A percentile compares a stretch with the other conserved stretches of the same genome.
These are phyloP conservation scores for Wickerhamomyces bisporus DNA, from an alignment of 805 yeast genomes.

Conservation along the genomic window DNA sequence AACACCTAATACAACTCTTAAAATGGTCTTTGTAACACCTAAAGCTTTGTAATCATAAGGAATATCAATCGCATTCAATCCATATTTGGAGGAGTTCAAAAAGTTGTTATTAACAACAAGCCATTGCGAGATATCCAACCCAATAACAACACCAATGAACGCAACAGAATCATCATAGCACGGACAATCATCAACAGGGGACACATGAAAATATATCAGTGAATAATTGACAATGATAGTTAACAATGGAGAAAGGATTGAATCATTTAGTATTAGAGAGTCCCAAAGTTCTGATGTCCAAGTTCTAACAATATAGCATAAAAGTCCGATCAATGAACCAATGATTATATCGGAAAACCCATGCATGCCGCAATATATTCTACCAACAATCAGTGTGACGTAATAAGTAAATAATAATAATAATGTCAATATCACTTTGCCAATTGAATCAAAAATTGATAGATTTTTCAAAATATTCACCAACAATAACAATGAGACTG, in stretches of 20 bases:
- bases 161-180: conserved; percentile 95
- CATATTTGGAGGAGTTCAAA: conserved; percentile 11
- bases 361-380: conserved; percentile 97
- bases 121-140: conserved; percentile 48
- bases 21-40: conserved; percentile 36
- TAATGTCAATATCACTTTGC: conserved; percentile 12
- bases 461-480: conserved; percentile 17
- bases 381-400: conserved; percentile 64
- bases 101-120: conserved; percentile 17
- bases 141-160: conserved; percentile 81
- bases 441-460: conserved; percentile 4
- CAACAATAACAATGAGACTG: conserved; percentile 55
- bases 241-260: conserved; percentile 29
- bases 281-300: conserved; percentile 42
- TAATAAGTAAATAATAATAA: conserved; percentile 42
- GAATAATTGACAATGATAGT: conserved; percentile 37
- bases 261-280: conserved; percentile 29
- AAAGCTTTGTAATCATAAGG: conserved; percentile 36
- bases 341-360: conserved; percentile 72
- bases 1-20: conserved; percentile 61
- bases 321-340: conserved; percentile 62
- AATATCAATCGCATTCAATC: conserved; percentile 28
- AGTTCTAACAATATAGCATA: conserved; percentile 44
- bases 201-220: conserved; percentile 65
- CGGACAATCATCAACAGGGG: conserved; percentile 91